Conservation (phyloP, 2,329 filamentous ascomycete species). For the Scedosporium dehoogii region DNA sequence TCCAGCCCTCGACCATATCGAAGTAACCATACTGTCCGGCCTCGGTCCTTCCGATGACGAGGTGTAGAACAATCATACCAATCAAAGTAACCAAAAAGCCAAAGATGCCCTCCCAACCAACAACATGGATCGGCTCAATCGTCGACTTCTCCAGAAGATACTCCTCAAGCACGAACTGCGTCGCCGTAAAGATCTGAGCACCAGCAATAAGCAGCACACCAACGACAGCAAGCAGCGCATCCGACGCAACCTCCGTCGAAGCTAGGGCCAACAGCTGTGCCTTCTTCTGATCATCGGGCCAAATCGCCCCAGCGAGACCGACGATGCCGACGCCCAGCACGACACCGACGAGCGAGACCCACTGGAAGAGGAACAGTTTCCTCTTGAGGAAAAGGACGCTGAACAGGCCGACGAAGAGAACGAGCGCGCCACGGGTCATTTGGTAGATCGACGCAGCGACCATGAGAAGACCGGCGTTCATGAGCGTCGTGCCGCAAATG, state of each 20-base stretch:
- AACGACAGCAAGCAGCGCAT: slow-evolving; percentile 59
- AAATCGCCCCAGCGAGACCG: slow-evolving; percentile 78
- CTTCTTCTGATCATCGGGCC: slow-evolving; percentile 51
- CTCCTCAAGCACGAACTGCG: slow-evolving; percentile 93
- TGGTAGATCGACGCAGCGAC: slow-evolving; percentile 96
- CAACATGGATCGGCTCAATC: slow-evolving; percentile 75
- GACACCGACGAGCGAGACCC: slow-evolving; percentile 78
- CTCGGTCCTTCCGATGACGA: slow-evolving; percentile 64
- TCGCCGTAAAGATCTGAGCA: slow-evolving; percentile 93
- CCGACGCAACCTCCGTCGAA: slow-evolving; percentile 17
- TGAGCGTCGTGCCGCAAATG: slow-evolving; percentile 88
- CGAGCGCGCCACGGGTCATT: slow-evolving; percentile 92
- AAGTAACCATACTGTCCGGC: slow-evolving; percentile 75
- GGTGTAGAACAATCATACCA: slow-evolving; percentile 71
- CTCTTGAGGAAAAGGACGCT: slow-evolving; percentile 83
- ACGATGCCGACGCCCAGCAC: slow-evolving; percentile 83
- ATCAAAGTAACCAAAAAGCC: slow-evolving; percentile 72
- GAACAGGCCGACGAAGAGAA: slow-evolving; percentile 92
- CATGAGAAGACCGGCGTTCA: slow-evolving; percentile 92
- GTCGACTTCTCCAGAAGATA: slow-evolving; percentile 63
- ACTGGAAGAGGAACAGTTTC: slow-evolving; percentile 78
- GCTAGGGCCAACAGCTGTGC: slow-evolving; percentile 21
- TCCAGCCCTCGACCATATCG: slow-evolving; percentile 77
- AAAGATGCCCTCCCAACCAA: slow-evolving; percentile 94
- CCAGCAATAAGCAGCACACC: slow-evolving; percentile 86